Evolutionary conservation across 176 grass and related monocot species (phyloP), one percentile per base, ranked within the genome.

Genomic region (Pontederia crassipes): DNA sequence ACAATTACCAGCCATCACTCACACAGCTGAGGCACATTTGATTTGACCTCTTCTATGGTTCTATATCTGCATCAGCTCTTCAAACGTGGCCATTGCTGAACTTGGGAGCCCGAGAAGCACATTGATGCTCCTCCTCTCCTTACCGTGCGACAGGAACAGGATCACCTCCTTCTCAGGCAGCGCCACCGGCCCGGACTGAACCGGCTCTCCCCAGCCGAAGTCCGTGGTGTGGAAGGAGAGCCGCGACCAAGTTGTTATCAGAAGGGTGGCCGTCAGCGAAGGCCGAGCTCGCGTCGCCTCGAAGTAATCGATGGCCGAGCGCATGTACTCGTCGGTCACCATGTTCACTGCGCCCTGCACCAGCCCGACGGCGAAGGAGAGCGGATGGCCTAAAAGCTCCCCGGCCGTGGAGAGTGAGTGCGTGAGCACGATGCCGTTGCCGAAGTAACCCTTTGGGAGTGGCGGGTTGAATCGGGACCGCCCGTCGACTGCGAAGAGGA

Each of bases 81-180:
- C 82, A 70, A 98, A 98, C 12, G 70, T 81, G 0, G 79, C 84
- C 93, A 98, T 89, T 58, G 93, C 84, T 0, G 84, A 73, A 10
- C 67, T 81, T 5, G 93, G 93, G n/a, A 98, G 70, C 0, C 87
- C 93, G 2, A 98, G 84, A 1, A 98, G 87, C 16, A 98, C 93
- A 27, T 98, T 98, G 46, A 88, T 89, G 79, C 87, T 83, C 67
- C 75, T 81, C 72, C 84, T 77, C 71, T 83, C 87, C 81, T 92
- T 58, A 1, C 87, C 87, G 46, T 98, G 87, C 1, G 93, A 76
- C 16, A 98, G 78, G 80, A 98, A 98, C 52, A 98, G 75, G 35
- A 85, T 81, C 15, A 98, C 84, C 74, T 98, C 93, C 77, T 92
- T 92, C 79, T 92, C 79, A 24, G 93, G 93, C 53, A 98, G 84